These are phyloP conservation scores for Chalara sp. DNA, from an alignment of 2,329 filamentous ascomycete genomes.

Conservation along the genomic window DNA sequence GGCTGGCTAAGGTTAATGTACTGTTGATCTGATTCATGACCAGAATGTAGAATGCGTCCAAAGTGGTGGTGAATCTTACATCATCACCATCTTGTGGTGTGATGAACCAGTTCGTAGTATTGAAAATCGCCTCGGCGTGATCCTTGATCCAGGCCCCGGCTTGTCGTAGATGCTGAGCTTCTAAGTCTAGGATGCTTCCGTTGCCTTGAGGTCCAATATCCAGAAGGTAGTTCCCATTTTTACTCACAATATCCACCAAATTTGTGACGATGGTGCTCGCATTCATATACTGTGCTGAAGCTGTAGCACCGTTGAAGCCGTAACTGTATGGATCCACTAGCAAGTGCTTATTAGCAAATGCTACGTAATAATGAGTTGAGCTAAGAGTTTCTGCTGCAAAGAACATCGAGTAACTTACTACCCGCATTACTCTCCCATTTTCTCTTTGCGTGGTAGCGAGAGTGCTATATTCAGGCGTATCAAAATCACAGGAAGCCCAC, in stretches of 20 bases:
- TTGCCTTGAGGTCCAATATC: slow-evolving; percentile 47
- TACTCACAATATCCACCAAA: slow-evolving; percentile 43
- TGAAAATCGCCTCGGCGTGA: slow-evolving; percentile 48
- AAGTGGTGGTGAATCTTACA: slow-evolving; percentile 5
- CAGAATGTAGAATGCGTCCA: slow-evolving; percentile 8
- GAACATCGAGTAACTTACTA: slow-evolving; percentile 14
- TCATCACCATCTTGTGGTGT: slow-evolving; percentile 18
- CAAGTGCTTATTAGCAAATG: too few species aligned
- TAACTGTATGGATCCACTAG: slow-evolving; percentile 49
- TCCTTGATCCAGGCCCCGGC: slow-evolving; percentile 46
- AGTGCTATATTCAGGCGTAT: slow-evolving; percentile 50
- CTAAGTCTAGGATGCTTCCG: slow-evolving; percentile 42
- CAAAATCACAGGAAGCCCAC: slow-evolving; percentile 48
- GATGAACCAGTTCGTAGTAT: slow-evolving; percentile 42
- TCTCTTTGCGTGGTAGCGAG: slow-evolving; percentile 40
- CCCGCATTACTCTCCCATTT: slow-evolving; percentile 55
- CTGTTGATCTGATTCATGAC: neutral
- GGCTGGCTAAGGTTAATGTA: slow-evolving; percentile 1
- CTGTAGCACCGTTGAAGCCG: slow-evolving; percentile 50
- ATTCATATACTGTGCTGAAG: slow-evolving; percentile 41
- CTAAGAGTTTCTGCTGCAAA: too few species aligned
- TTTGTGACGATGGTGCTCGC: slow-evolving; percentile 38
- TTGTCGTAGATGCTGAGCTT: slow-evolving; percentile 37
- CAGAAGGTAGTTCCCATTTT: slow-evolving; percentile 49
- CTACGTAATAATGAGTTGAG: too few species aligned